Evolutionary conservation across 257 asterid genomes (phyloP).

Genomic region (Henckelia pumila): DNA sequence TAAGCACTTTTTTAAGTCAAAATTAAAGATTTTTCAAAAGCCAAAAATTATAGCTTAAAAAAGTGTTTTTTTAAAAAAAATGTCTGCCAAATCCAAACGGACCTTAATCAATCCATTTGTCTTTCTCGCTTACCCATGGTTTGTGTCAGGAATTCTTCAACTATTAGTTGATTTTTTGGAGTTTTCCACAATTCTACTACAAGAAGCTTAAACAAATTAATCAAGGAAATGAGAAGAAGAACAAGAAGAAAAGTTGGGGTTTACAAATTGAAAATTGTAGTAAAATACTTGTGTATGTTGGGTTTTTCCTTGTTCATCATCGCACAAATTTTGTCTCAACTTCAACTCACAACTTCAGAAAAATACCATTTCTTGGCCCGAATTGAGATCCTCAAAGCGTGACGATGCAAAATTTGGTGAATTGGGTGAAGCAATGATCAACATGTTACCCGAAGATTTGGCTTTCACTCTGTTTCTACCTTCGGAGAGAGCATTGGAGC

Average conservation of each 20-base stretch:
- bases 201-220: background rate
- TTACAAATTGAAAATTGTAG: constrained; percentile 29
- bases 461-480: constrained; percentile 46
- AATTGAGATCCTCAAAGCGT: background rate
- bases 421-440: constrained; percentile 35
- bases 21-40: too few relatives aligned
- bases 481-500: constrained; percentile 39
- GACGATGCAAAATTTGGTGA: constrained; percentile 27
- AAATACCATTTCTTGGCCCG: background rate
- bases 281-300: constrained; percentile 25
- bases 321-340: constrained; percentile 29
- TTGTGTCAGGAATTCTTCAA: background rate
- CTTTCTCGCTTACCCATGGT: too few relatives aligned
- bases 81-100: too few relatives aligned
- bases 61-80: too few relatives aligned
- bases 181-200: background rate
- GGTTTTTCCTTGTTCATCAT: constrained; percentile 22
- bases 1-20: too few relatives aligned
- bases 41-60: too few relatives aligned
- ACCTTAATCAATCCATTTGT: too few relatives aligned
- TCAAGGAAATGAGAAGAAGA: background rate
- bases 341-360: constrained; percentile 16
- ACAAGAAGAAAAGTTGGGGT: constrained; percentile 12
- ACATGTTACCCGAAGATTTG: constrained; percentile 47
- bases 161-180: background rate